Evolutionary conservation across 163 green algal species (phyloP), one percentile per base, ranked within the genome.

Genomic region (Scenedesmus sp.): DNA sequence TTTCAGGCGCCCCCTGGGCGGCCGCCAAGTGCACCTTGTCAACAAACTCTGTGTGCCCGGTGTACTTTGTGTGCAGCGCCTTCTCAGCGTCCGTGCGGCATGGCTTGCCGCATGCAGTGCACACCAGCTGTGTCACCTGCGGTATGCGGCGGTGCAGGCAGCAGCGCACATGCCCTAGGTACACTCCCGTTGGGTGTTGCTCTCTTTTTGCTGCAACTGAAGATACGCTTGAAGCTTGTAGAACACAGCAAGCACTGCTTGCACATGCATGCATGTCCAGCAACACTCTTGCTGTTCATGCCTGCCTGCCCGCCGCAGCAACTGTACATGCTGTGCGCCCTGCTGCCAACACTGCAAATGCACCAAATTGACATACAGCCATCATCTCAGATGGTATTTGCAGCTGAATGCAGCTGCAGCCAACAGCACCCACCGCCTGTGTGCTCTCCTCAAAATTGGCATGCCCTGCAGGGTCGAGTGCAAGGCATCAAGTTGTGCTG

Each of bases 11-110:
- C 49, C 33, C 15, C 40, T 1, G 3, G 40, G 1, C 30, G 20
- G 65, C 16, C 7, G 5, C 24, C 65, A 56, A 24, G 24, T 89
- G 12, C 80, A 95, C 95, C 94, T 97, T 95, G 78, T 99, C 97
- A 15, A 95, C 92, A 88, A 95, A 99, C 12, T 93, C 89, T 0
- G 88, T 51, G 78, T 99, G 97, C 0, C 96, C 96, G 1, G 97
- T 99, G 73, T 94, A 94, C 80, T 95, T 95, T 59, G 94, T 96
- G 93, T 99, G 97, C 87, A 98, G 83, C 7, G 97, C 95, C 35
- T 93, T 90, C 90, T 99, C 97, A 1, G 93, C 95, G 26, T 96
- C 90, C 7, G 80, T 96, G 26, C 97, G 92, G 94, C 97, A 99
- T 0, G 96, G 94, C 93, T 99, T 99, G 85, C 95, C 94, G 87